A percentile compares a stretch with the other conserved stretches of the same genome.
phyloP scores from a whole-genome alignment of 2,329 filamentous ascomycete genomes.

The Beauveria sp. region DNA sequence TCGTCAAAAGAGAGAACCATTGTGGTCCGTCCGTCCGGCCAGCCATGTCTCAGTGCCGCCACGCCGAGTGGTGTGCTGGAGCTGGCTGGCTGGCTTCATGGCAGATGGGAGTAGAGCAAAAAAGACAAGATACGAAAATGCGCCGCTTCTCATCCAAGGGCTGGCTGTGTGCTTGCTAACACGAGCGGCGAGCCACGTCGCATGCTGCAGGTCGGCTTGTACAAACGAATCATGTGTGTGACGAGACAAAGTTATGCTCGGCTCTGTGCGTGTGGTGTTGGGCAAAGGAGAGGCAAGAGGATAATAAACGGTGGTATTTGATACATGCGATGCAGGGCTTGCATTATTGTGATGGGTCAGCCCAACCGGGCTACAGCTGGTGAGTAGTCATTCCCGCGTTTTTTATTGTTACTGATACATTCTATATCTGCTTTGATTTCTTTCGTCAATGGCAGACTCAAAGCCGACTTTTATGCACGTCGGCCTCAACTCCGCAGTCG shows the following conservation, averaged over 20 bases:
- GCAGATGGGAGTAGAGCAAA: neutral
- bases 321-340: neutral
- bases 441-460: neutral
- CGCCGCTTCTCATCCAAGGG: neutral
- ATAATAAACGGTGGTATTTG: neutral
- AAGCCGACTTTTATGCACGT: constrained; percentile 7
- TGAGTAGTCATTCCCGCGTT: neutral
- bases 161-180: neutral
- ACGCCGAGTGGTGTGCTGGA: neutral
- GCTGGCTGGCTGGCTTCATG: neutral
- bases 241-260: neutral
- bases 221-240: neutral
- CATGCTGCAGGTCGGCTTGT: neutral
- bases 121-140: neutral
- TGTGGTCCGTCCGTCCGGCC: neutral
- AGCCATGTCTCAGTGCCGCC: neutral
- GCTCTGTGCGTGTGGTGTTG: neutral
- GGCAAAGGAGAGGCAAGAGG: neutral
- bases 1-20: neutral
- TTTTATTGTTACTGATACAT: neutral
- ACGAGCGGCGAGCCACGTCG: constrained; percentile 3
- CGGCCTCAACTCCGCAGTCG: constrained; percentile 10
- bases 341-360: neutral
- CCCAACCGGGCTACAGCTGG: neutral
- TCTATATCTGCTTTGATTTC: neutral